phyloP scores from a whole-genome alignment of 768 basidiomycete species.

The Lyophyllum decastes region DNA sequence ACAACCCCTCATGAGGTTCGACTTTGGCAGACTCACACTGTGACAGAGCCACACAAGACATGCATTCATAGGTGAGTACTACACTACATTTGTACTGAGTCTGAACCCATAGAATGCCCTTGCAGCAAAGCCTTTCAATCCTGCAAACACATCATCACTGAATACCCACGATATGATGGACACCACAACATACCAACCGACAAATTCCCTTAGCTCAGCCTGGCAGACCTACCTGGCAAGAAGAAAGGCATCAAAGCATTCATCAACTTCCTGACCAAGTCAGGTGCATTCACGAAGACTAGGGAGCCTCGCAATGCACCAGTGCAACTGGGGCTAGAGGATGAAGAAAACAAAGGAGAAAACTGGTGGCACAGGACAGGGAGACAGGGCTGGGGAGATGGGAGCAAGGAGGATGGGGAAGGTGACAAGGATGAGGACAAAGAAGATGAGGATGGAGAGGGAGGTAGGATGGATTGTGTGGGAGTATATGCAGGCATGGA shows the following conservation, averaged over 20 bases:
- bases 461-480: too few relatives aligned
- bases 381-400: too few relatives aligned
- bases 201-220: not conserved
- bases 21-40: slow-evolving; percentile 20
- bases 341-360: not conserved
- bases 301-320: not conserved
- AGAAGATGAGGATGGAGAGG: too few relatives aligned
- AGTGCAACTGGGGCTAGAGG: not conserved
- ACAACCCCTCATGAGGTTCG: slow-evolving; percentile 12
- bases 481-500: too few relatives aligned
- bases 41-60: slow-evolving; percentile 28
- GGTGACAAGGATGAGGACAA: too few relatives aligned
- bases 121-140: slow-evolving; percentile 25
- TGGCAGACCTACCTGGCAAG: slow-evolving; percentile 27
- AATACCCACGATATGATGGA: slow-evolving; percentile 21
- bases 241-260: slow-evolving; percentile 22
- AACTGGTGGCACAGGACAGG: too few relatives aligned
- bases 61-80: slow-evolving; percentile 19
- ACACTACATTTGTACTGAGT: slow-evolving; percentile 17
- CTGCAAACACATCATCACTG: slow-evolving; percentile 22
- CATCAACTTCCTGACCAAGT: slow-evolving; percentile 13
- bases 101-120: slow-evolving; percentile 21
- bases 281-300: slow-evolving; percentile 20
- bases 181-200: slow-evolving; percentile 16
- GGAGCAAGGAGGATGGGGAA: too few relatives aligned